Base-by-base conservation (phyloP, 176 grass and related monocot genomes). In the sorghum (Sorghum bicolor) region DNA sequence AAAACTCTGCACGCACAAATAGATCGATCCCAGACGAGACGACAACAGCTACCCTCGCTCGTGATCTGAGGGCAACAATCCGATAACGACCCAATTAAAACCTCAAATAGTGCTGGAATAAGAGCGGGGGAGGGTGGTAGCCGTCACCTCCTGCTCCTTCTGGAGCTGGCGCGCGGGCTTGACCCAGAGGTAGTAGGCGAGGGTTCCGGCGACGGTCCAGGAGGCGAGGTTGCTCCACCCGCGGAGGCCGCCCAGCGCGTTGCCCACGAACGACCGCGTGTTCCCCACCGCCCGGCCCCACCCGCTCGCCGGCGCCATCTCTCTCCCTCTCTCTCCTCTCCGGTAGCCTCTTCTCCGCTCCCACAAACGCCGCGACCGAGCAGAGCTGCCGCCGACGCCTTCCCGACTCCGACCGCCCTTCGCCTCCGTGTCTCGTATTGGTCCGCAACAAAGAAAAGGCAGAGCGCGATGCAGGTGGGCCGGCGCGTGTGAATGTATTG, bases 151-250 rank as follows among this genome's bases (percentile, higher is more conserved):
- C 86, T 90, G 89, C 88, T 99, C 91, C 93, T 82, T 96, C 81
- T 86, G 89, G 81, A 92, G 93, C 64, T 96, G 26, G 25, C 83
- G 85, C 19, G 89, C 87, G 16, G 96, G 96, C 77, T 81, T 89
- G 69, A 99, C 87, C 96, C 93, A 99, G 86, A 99, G 96, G 93
- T 92, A 96, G 87, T 99, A 99, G 81, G 96, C 96, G 68, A 99
- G 89, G 77, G 89, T 86, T 24, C 93, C 96, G 57, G 96, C 96
- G 66, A 96, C 91, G 52, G 86, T 82, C 96, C 96, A 99, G 47
- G 96, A 99, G 11, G 91, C 93, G 77, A 89, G 72, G 93, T 89
- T 99, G 85, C 76, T 88, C 88, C 96, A 92, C 20, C 96, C 93
- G 66, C 96, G 88, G 50, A 99, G 83, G 26, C 96, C 96, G 20